Evolutionary conservation across 2,329 filamentous ascomycete genomes (phyloP), one percentile per base, ranked within the genome.

Genomic region (Clonostachys rhizophaga): DNA sequence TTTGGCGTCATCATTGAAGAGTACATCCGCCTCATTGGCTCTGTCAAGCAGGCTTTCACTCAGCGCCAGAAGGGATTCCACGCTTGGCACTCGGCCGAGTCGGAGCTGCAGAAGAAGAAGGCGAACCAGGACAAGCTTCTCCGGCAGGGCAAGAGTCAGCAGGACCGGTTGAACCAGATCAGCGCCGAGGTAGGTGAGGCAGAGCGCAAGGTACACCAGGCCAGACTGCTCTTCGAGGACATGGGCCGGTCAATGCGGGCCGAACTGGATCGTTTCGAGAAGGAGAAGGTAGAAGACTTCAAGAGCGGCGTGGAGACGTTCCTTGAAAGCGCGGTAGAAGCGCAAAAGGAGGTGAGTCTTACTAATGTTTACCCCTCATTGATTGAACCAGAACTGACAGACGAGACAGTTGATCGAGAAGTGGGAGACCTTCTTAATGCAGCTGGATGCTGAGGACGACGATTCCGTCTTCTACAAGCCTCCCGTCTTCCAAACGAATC

Each of bases 291-390:
- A 4, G 94, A 99, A 64, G 94, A 99, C 64, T 99, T 99, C 68
- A 99, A 99, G 76, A 94, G 88, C 52, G 92, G 91, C 0, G 91
- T 99, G 3, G 94, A 99, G 72, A 99, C 94, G 2, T 99, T 96
- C 69, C 69, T 99, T 57, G 94, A 99, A 73, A 91, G 94, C 60
- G 90, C 94, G 5, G 91, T 99, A 5, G 94, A 99, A 69, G 94
- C 92, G 47, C 94, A 99, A 72, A 99, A 99, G 70, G 94, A 99
- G 85, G 92, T 94, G 65, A 67, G 81, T 68, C 9, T 30, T 42
- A 3, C 33, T 18, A 24, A 6, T n/a, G 33, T 13, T 30, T 12
- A 2, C 6, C 7, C 10, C 16, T 42, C n/a, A 14, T 30, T 42
- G 6, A 17, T 16, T 39, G 33, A 24, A 17, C 43, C 34, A 34